Conservation (phyloP, 1,284 basidiomycete genomes). For the Boletus smithii region DNA sequence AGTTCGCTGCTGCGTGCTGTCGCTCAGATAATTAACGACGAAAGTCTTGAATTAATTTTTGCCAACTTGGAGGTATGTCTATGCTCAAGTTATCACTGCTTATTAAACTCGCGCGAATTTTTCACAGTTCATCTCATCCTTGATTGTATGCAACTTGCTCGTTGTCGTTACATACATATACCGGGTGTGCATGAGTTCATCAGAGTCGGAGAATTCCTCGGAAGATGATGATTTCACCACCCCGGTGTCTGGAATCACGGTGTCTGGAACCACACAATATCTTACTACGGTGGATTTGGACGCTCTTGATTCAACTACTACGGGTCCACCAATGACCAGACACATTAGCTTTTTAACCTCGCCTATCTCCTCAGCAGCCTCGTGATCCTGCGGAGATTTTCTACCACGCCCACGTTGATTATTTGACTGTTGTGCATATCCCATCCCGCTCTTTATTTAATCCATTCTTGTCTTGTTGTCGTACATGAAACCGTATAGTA, state of each 20-base stretch:
- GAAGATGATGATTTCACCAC: slow-evolving; percentile 15
- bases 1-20: slow-evolving; percentile 8
- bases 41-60: neutral
- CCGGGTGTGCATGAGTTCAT: neutral
- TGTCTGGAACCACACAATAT: neutral
- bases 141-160: slow-evolving; percentile 16
- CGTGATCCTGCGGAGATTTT: neutral
- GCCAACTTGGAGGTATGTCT: slow-evolving; percentile 9
- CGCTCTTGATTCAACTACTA: neutral
- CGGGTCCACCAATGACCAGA: neutral
- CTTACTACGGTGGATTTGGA: slow-evolving; percentile 4
- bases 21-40: neutral
- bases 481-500: too few relatives aligned
- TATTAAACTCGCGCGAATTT: neutral
- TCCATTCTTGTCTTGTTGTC: too few relatives aligned
- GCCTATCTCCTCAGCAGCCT: neutral
- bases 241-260: neutral
- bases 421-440: too few relatives aligned
- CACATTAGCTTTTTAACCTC: neutral
- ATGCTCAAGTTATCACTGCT: neutral
- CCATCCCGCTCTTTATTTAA: neutral
- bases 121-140: slow-evolving; percentile 1
- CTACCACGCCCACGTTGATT: neutral
- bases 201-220: slow-evolving; percentile 1
- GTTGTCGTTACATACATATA: slow-evolving; percentile 11